Evolutionary conservation across 371 early-diverging fungal species (phyloP).

Genomic region (Choanephora cucurbitarum): DNA sequence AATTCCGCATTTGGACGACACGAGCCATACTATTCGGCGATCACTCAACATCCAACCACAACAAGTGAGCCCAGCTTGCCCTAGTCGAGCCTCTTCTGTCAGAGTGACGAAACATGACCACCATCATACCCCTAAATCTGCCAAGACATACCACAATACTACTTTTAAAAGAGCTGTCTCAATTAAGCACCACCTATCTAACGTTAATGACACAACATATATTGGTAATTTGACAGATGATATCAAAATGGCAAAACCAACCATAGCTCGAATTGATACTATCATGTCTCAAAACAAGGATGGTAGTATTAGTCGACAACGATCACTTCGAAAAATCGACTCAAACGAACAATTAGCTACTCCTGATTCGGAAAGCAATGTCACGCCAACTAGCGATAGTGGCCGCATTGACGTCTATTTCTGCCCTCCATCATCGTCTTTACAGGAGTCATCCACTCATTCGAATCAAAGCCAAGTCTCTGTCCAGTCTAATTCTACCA

Average conservation of each 20-base stretch:
- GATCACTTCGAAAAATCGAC: slow-evolving; percentile 26
- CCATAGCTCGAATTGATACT: slow-evolving; percentile 31
- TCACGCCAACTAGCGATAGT: slow-evolving; percentile 4
- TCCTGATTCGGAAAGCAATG: neutral
- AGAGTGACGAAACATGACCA: slow-evolving; percentile 39
- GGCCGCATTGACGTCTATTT: slow-evolving; percentile 18
- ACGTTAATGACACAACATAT: neutral
- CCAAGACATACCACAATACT: slow-evolving; percentile 3
- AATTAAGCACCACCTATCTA: slow-evolving; percentile 1
- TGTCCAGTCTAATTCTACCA: slow-evolving; percentile 24
- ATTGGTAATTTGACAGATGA: slow-evolving; percentile 8
- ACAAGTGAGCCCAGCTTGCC: neutral
- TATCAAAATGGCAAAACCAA: slow-evolving; percentile 28
- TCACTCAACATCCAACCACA: slow-evolving; percentile 32
- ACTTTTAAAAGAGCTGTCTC: slow-evolving; percentile 27
- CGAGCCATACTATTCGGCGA: slow-evolving; percentile 29
- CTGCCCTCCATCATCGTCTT: slow-evolving; percentile 12
- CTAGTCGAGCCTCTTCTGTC: slow-evolving; percentile 38
- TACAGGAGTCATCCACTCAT: neutral
- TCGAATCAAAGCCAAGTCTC: slow-evolving; percentile 18
- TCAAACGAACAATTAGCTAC: neutral
- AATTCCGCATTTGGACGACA: slow-evolving; percentile 33
- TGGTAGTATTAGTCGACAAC: slow-evolving; percentile 23
- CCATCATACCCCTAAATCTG: slow-evolving; percentile 5
- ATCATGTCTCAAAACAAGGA: slow-evolving; percentile 16